These are phyloP conservation scores for Ceratocystiopsis minuta DNA, from an alignment of 2,329 filamentous ascomycete species.

Conservation along the genomic window DNA sequence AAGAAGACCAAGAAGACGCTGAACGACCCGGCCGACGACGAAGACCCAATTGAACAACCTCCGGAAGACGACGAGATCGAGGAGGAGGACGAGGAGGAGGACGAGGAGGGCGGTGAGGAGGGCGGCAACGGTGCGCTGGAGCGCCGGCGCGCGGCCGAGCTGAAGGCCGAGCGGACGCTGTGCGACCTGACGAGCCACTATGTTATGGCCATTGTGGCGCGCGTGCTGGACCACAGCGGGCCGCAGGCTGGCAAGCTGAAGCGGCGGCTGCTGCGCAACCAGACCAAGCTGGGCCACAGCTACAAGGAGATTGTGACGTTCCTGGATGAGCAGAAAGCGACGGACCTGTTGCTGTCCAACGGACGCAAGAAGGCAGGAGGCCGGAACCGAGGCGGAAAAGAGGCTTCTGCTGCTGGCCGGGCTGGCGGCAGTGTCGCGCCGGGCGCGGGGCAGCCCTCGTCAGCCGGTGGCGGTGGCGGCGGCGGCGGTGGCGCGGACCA, in stretches of 20 bases:
- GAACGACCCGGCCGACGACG: constrained; percentile 50
- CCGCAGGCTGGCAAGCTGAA: constrained; percentile 44
- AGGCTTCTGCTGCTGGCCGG: constrained; percentile 8
- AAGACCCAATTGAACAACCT: constrained; percentile 51
- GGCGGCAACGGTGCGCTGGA: constrained; percentile 36
- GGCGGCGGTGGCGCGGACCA: neutral
- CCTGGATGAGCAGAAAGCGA: constrained; percentile 51
- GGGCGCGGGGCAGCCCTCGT: neutral
- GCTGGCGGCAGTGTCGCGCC: constrained; percentile 12
- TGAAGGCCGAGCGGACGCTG: constrained; percentile 68
- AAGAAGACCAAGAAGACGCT: constrained; percentile 46
- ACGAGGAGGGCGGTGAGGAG: constrained; percentile 36
- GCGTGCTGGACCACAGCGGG: constrained; percentile 50
- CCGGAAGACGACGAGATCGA: constrained; percentile 38
- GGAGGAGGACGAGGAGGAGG: constrained; percentile 50
- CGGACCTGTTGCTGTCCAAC: constrained; percentile 20
- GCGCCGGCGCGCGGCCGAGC: constrained; percentile 43
- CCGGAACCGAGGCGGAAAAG: constrained; percentile 5
- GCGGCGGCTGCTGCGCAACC: constrained; percentile 60
- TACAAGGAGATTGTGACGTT: constrained; percentile 71
- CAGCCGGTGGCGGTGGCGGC: neutral
- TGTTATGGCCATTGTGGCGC: constrained; percentile 60
- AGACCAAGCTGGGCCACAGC: constrained; percentile 61
- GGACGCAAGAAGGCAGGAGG: constrained; percentile 21
- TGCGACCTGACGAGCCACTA: constrained; percentile 76